Base-by-base conservation (phyloP, 2,329 filamentous ascomycete genomes). In the Didymella sp. region DNA sequence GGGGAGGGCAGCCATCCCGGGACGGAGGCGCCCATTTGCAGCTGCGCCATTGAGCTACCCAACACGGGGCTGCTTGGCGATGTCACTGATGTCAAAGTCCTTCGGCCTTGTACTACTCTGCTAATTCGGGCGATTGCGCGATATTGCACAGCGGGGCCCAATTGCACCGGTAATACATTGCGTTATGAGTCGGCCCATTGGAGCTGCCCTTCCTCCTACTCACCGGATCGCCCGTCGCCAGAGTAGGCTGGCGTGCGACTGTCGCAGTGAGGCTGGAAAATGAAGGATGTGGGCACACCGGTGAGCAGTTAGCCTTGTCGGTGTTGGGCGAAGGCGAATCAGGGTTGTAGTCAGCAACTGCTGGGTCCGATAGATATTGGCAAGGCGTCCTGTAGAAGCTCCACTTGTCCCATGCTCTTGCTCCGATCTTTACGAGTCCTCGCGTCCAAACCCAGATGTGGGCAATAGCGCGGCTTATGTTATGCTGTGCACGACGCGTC, bases 351-450 rank as follows among this genome's bases (percentile, higher is more conserved):
- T 51, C 35, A 51, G 49, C 30, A 50, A 30, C 38, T 22, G 40
- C 45, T 25, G 21, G 45, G 37, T 28, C 13, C 37, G 38, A 38
- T 45, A 25, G 43, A 22, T 40, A 25, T 24, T 38, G 37, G 17
- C 37, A 44, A 51, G 38, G 47, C 38, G 43, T 42, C 54, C 43
- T 44, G 41, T 52, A 40, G 37, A 24, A 31, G 48, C 48, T 57
- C 54, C 54, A 57, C 54, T 44, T 49, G 25, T 57, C 49, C 54
- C 44, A 44, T 48, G 48, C 54, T 57, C 54, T 57, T 52, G 27
- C 44, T 38, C 44, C 49, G 19, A 43, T 52, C 40, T 31, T 48
- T 21, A 43, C 19, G 30, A 42, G 11, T 17, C n/a, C 47, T 56
- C 48, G 43, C 31, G 31, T 30, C 44, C 28, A 31, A 43, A 15